Percentiles rank a stretch among this genome's conserved stretches.
phyloP scores from a whole-genome alignment of 164 flowering plant species.

The Kingdonia uniflora region DNA sequence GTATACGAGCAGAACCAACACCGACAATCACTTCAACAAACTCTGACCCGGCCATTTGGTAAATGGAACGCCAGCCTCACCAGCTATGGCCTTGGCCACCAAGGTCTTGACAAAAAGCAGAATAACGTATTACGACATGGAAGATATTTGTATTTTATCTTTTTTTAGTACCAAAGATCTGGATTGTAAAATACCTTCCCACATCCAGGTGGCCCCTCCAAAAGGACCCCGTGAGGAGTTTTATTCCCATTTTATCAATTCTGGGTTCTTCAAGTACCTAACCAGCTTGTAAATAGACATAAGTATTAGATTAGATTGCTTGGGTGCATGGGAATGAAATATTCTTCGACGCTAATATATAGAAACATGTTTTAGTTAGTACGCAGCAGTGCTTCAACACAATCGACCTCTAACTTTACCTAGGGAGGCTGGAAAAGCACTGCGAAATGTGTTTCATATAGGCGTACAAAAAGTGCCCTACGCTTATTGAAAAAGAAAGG shows the following conservation, averaged over 20 bases:
- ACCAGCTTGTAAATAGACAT: conserved; percentile 49
- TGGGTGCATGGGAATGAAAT: too few relatives aligned
- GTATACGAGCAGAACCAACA: conserved; percentile 96
- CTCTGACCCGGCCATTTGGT: conserved; percentile 98
- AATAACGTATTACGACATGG: too few relatives aligned
- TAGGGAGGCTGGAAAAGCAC: too few relatives aligned
- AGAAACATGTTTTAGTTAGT: too few relatives aligned
- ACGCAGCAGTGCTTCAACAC: too few relatives aligned
- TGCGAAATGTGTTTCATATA: too few relatives aligned
- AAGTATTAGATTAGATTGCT: not conserved
- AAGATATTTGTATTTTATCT: too few relatives aligned
- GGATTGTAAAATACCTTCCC: conserved; percentile 56
- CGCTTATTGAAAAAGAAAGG: too few relatives aligned
- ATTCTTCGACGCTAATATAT: too few relatives aligned
- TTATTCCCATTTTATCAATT: conserved; percentile 91
- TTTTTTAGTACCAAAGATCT: too few relatives aligned
- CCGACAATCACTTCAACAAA: conserved; percentile 97
- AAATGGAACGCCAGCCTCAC: conserved; percentile 99
- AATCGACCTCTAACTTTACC: too few relatives aligned
- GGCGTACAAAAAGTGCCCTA: too few relatives aligned
- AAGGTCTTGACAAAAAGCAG: conserved; percentile 47
- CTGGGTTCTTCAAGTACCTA: conserved; percentile 91
- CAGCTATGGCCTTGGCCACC: conserved; percentile 98
- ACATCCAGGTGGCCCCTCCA: conserved; percentile 98
- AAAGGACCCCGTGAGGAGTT: conserved; percentile 96